Evolutionary conservation across 768 basidiomycete species (phyloP).

Genomic region (Lactifluus rugatus): DNA sequence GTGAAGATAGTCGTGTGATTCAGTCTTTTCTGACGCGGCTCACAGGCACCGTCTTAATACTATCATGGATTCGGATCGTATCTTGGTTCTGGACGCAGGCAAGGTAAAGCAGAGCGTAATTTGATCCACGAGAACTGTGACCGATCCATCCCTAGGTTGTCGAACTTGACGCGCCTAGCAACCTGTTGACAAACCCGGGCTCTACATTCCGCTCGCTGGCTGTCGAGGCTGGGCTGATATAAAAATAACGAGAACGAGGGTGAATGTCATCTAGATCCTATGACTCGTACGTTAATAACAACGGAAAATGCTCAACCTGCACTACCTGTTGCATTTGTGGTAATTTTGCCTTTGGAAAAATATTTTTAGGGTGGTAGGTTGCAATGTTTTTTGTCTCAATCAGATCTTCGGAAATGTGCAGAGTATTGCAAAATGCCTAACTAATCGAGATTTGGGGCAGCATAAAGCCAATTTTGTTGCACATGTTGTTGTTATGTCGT

Average conservation of each 20-base stretch:
- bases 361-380: too few species aligned
- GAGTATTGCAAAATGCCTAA: too few species aligned
- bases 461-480: too few species aligned
- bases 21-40: not conserved
- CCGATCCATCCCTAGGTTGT: constrained; percentile 35
- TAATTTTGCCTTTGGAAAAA: too few species aligned
- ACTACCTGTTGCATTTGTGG: too few species aligned
- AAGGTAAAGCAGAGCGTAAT: constrained; percentile 32
- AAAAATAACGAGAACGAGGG: not conserved
- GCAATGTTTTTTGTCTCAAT: too few species aligned
- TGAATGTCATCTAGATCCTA: too few species aligned
- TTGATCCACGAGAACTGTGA: not conserved
- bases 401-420: too few species aligned
- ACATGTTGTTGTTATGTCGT: too few species aligned
- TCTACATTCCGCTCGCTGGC: constrained; percentile 57
- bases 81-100: constrained; percentile 79
- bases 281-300: too few species aligned
- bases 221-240: constrained; percentile 48
- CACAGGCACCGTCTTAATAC: constrained; percentile 71
- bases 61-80: constrained; percentile 69
- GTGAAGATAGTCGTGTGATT: not conserved
- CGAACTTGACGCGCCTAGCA: constrained; percentile 70
- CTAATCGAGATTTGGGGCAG: too few species aligned
- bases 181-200: constrained; percentile 46
- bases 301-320: too few species aligned